Percentiles rank a stretch among this genome's conserved stretches.
phyloP scores from a whole-genome alignment of 371 early-diverging fungal species.

The Lichtheimia ornata region DNA sequence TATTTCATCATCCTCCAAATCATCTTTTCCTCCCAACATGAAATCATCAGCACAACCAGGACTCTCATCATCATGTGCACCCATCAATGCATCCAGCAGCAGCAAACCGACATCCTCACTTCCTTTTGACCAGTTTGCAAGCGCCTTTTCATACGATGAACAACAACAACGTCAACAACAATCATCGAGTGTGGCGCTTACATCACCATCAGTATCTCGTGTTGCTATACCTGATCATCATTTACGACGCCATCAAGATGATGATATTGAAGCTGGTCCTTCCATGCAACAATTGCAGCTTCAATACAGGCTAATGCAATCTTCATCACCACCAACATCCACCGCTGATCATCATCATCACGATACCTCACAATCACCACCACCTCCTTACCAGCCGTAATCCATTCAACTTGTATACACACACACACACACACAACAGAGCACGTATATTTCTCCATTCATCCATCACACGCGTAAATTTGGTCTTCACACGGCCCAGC shows the following conservation, averaged over 20 bases:
- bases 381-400: slow-evolving; percentile 22
- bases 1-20: slow-evolving; percentile 4
- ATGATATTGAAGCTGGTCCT: slow-evolving; percentile 1
- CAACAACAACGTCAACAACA: not conserved
- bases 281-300: slow-evolving; percentile 13
- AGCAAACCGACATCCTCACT: not conserved
- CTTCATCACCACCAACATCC: not conserved
- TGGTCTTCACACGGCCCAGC: too few relatives aligned
- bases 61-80: not conserved
- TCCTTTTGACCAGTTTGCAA: slow-evolving; percentile 16
- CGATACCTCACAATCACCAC: slow-evolving; percentile 8
- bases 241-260: not conserved
- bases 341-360: too few relatives aligned
- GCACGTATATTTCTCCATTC: too few relatives aligned
- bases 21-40: not conserved
- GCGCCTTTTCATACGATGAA: slow-evolving; percentile 10
- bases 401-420: not conserved
- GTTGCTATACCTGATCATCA: not conserved
- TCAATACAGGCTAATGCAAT: slow-evolving; percentile 8
- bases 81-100: not conserved
- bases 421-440: too few relatives aligned
- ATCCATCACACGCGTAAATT: too few relatives aligned
- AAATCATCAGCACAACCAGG: not conserved
- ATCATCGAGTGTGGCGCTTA: not conserved
- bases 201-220: slow-evolving; percentile 5